Percentiles rank a stretch among this genome's conserved stretches.
Evolutionary conservation across 495 filamentous ascomycete species (phyloP).

Genomic region (Xylaria intraflava): DNA sequence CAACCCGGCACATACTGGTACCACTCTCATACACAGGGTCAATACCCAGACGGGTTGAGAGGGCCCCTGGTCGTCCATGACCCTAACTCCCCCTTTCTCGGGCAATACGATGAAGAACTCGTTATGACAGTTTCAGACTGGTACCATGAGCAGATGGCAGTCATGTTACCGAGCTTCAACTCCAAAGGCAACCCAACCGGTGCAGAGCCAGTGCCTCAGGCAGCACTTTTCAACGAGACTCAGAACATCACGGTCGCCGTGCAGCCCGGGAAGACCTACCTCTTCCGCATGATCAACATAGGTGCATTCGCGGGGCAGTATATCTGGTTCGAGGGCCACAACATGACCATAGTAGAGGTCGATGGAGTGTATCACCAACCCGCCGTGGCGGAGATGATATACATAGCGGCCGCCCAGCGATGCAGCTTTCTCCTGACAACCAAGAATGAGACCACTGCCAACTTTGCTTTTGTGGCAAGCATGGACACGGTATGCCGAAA

Average conservation of each 20-base stretch:
- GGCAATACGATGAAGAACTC: conserved; percentile 60
- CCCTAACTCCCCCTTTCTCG: conserved; percentile 50
- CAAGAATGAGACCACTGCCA: conserved; percentile 55
- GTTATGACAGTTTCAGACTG: conserved; percentile 62
- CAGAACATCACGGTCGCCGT: conserved; percentile 46
- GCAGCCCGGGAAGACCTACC: conserved; percentile 68
- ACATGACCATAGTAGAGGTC: conserved; percentile 52
- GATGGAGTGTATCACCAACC: conserved; percentile 55
- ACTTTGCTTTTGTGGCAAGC: conserved; percentile 60
- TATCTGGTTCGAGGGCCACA: conserved; percentile 70
- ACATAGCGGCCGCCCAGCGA: conserved; percentile 63
- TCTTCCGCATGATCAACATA: conserved; percentile 69
- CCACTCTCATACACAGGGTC: conserved; percentile 61
- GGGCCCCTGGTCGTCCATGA: conserved; percentile 69
- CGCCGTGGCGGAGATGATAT: conserved; percentile 53
- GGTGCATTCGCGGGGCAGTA: conserved; percentile 63
- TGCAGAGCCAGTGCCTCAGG: conserved; percentile 60
- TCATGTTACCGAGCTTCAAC: conserved; percentile 50
- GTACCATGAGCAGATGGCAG: conserved; percentile 56
- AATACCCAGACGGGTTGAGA: conserved; percentile 72
- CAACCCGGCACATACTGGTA: conserved; percentile 82
- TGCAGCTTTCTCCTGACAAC: conserved; percentile 62
- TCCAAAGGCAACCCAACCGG: conserved; percentile 53
- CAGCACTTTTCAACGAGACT: conserved; percentile 64
- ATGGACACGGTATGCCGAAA: conserved; percentile 48